Evolutionary conservation across 2,329 filamentous ascomycete species (phyloP), one percentile per base, ranked within the genome.

Genomic region (Chaetoscypha palmicola): DNA sequence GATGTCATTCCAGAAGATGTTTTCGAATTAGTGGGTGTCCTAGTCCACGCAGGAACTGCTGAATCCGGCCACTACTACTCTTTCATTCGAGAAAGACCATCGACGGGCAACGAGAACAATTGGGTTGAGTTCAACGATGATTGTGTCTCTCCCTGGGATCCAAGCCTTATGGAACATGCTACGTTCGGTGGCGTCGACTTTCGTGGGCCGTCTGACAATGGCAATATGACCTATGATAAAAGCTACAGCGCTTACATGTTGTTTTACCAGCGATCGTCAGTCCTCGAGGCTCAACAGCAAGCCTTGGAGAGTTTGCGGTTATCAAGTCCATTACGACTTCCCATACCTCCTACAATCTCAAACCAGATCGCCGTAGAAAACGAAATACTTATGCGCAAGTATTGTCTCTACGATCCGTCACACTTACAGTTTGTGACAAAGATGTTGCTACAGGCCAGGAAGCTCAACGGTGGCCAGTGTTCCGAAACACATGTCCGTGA

Each of bases 11-110:
- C 77, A 34, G 75, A 82, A 30, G 92, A 98, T 63, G 64, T 86
- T 1, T 98, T 97, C 58, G 88, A 96, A 63, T 74, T 98, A 2
- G 90, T 95, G n/a, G 92, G 92, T 2, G 79, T 98, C 35, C 78
- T 98, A 14, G 88, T 98, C 1, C 92, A 98, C 62, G 84, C 86
- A 11, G 92, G 92, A 12, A 94, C 86, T 2, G 89, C 91, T 10
- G 88, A 96, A 60, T 91, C 88, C 21, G 92, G 92, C 0, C 92
- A 98, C 63, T 98, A 98, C 66, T 97, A 96, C 66, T 97, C 91
- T 0, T 97, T 89, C 62, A 88, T 94, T 51, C 84, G 88, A 41
- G 85, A 95, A 62, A 77, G 89, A 14, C 79, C 86, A 16, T 71
- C 72, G 16, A 63, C 63, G 11, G 62, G 66, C 24, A 3, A 67